Percentiles rank a stretch among this genome's conserved stretches.
These are phyloP conservation scores for Rehmannia glutinosa DNA, from an alignment of 257 asterid species.

Conservation along the genomic window DNA sequence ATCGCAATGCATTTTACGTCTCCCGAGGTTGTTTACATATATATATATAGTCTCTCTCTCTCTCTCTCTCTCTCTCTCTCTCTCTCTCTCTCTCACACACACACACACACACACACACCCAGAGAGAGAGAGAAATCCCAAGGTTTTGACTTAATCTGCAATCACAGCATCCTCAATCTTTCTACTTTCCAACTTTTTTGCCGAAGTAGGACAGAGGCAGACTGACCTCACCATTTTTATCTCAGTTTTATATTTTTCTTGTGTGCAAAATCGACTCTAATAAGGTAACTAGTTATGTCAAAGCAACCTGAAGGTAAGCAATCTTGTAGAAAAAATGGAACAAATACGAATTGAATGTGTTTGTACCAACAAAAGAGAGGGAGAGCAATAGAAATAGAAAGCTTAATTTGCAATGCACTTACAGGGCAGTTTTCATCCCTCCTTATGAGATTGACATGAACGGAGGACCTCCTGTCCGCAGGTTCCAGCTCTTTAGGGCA, in stretches of 20 bases:
- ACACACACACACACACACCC: not conserved
- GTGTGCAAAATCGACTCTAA: not conserved
- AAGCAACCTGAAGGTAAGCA: not conserved
- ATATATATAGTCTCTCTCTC: too few species aligned
- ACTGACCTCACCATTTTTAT: not conserved
- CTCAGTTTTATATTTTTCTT: not conserved
- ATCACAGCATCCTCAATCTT: not conserved
- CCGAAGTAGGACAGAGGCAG: not conserved
- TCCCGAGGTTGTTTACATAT: too few species aligned
- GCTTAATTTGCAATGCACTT: slow-evolving; percentile 30
- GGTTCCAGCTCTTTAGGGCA: slow-evolving; percentile 96
- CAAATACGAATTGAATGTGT: not conserved
- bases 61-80: too few species aligned
- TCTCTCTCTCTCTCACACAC: too few species aligned
- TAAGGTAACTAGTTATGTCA: not conserved
- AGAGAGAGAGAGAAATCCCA: too few species aligned
- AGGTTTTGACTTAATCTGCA: not conserved
- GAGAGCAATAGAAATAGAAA: not conserved
- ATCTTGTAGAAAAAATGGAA: not conserved
- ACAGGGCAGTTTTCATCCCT: slow-evolving; percentile 81
- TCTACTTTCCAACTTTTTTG: not conserved
- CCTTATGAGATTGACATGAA: slow-evolving; percentile 76
- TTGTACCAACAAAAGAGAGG: not conserved
- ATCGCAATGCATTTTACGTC: not conserved
- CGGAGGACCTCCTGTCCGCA: slow-evolving; percentile 66